A percentile compares a stretch with the other conserved stretches of the same genome.
phyloP scores from a whole-genome alignment of 345 rosid genomes.

The Nasturtium officinale region DNA sequence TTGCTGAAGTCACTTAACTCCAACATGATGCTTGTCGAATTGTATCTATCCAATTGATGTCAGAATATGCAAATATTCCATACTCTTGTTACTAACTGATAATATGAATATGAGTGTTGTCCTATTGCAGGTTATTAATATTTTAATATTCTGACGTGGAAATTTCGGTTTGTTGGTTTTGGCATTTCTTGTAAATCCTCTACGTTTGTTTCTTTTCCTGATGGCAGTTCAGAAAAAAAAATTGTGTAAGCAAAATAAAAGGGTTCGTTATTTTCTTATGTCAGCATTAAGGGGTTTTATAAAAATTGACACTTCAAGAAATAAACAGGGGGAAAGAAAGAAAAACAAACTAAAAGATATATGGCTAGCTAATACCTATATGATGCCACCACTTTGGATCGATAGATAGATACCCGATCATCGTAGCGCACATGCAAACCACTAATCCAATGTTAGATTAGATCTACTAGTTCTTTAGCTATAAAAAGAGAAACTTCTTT shows the following conservation, averaged over 20 bases:
- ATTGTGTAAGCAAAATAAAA: neutral
- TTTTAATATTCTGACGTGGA: constrained; percentile 25
- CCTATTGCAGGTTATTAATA: neutral
- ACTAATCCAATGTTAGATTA: constrained; percentile 24
- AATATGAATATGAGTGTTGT: constrained; percentile 19
- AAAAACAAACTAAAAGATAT: neutral
- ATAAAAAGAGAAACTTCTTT: constrained; percentile 16
- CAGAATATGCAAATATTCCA: constrained; percentile 15
- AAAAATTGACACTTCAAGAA: constrained; percentile 1
- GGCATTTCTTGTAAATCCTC: constrained; percentile 9
- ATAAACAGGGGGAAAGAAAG: neutral
- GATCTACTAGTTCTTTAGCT: constrained; percentile 25
- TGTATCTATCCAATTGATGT: constrained; percentile 29
- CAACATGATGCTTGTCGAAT: constrained; percentile 35
- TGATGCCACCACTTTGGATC: constrained; percentile 10
- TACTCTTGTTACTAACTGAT: constrained; percentile 19
- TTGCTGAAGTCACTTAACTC: constrained; percentile 31
- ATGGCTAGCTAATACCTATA: neutral
- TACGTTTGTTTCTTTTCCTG: neutral
- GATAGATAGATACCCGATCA: neutral
- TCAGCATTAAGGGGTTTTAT: neutral
- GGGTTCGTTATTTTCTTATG: neutral
- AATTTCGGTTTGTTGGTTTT: constrained; percentile 32
- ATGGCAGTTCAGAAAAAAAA: neutral
- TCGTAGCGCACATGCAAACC: constrained; percentile 35